These are phyloP conservation scores for Yarrowia galli DNA, from an alignment of 1,139 yeast genomes.

Conservation along the genomic window DNA sequence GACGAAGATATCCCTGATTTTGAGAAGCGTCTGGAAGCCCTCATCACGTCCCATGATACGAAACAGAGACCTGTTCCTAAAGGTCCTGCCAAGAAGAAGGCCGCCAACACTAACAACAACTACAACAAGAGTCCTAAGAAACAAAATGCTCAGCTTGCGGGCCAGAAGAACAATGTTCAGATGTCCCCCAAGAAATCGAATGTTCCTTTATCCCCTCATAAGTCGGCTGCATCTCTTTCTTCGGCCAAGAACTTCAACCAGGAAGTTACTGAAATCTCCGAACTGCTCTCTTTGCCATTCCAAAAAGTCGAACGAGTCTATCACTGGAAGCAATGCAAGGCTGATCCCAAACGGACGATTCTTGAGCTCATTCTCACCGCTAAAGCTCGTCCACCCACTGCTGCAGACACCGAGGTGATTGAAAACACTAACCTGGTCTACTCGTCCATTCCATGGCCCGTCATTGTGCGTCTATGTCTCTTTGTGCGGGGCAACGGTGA, in stretches of 20 bases:
- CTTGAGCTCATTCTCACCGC: conserved; percentile 9
- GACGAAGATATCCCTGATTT: conserved; percentile 3
- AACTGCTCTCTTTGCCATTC: neutral
- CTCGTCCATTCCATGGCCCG: conserved; percentile 4
- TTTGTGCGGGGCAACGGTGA: neutral
- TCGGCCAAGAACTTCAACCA: neutral
- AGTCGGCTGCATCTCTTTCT: neutral
- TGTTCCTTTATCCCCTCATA: neutral
- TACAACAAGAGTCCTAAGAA: neutral
- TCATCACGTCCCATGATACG: neutral
- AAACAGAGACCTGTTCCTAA: neutral
- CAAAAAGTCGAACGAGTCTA: neutral
- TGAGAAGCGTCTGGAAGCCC: neutral
- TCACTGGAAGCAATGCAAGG: conserved; percentile 6
- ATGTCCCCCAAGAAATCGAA: neutral
- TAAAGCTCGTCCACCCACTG: neutral
- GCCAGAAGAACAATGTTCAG: neutral
- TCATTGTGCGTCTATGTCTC: conserved; percentile 5
- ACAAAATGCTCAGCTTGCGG: neutral
- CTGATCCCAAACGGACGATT: neutral
- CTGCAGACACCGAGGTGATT: neutral
- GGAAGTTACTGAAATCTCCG: neutral
- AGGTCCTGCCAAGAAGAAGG: neutral
- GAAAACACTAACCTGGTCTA: conserved; percentile 1
- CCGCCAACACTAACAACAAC: neutral